These are phyloP conservation scores for Blakeslea trispora DNA, from an alignment of 371 early-diverging fungal genomes.

Conservation along the genomic window DNA sequence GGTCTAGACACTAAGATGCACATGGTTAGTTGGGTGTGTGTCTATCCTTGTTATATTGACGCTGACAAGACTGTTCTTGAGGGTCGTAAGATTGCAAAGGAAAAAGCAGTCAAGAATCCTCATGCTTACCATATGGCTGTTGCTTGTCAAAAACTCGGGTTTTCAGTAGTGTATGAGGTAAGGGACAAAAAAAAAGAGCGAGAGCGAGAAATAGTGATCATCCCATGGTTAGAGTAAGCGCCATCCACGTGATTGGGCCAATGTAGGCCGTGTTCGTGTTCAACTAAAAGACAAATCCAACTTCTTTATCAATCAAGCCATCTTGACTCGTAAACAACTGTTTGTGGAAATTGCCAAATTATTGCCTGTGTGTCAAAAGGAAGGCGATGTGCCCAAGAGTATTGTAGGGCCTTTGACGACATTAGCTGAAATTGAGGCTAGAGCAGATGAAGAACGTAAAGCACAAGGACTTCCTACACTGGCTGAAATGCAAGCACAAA, in stretches of 20 bases:
- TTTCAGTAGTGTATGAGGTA: slow-evolving; percentile 62
- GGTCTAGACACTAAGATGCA: not conserved
- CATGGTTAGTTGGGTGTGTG: slow-evolving; percentile 57
- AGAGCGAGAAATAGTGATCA: not conserved
- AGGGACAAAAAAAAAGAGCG: not conserved
- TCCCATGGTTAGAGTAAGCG: slow-evolving; percentile 37
- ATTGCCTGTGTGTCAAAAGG: slow-evolving; percentile 41
- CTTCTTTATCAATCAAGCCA: slow-evolving; percentile 32
- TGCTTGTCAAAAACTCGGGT: slow-evolving; percentile 57
- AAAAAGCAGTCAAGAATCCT: slow-evolving; percentile 55
- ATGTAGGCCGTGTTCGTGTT: slow-evolving; percentile 60
- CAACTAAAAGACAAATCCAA: slow-evolving; percentile 46
- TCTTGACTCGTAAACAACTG: slow-evolving; percentile 39
- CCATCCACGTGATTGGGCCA: slow-evolving; percentile 64
- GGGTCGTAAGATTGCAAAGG: slow-evolving; percentile 56
- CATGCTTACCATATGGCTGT: slow-evolving; percentile 69
- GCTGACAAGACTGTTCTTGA: slow-evolving; percentile 48
- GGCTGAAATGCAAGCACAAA: slow-evolving; percentile 40
- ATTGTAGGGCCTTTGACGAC: slow-evolving; percentile 41
- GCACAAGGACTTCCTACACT: slow-evolving; percentile 53
- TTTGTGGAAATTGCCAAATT: slow-evolving; percentile 38
- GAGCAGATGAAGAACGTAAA: slow-evolving; percentile 47
- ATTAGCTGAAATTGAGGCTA: slow-evolving; percentile 42
- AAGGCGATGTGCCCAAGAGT: slow-evolving; percentile 34
- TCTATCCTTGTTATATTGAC: slow-evolving; percentile 74